phyloP scores from a whole-genome alignment of 345 rosid genomes.

The Populus tremula region DNA sequence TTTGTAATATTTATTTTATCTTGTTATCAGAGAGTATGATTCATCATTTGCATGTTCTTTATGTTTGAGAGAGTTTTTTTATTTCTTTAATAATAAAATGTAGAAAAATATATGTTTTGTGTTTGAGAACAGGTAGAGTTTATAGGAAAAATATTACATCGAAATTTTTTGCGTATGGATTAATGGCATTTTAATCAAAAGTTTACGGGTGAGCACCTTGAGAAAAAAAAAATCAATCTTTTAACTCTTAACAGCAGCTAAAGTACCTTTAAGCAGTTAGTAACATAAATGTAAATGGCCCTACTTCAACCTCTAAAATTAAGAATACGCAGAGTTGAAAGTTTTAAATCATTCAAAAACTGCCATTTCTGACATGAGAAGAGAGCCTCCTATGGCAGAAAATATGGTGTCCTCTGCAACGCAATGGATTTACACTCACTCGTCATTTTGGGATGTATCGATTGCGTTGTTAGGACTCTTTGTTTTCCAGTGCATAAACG shows the following conservation, averaged over 20 bases:
- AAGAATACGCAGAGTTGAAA: neutral
- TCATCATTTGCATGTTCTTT: too few species aligned
- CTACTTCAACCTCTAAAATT: neutral
- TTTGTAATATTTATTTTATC: too few species aligned
- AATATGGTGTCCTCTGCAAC: conserved; percentile 11
- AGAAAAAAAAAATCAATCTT: neutral
- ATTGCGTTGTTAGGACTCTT: conserved; percentile 48
- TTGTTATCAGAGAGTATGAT: too few species aligned
- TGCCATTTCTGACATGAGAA: neutral
- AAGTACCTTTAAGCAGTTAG: neutral
- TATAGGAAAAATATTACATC: too few species aligned
- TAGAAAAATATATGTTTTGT: too few species aligned
- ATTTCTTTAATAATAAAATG: too few species aligned
- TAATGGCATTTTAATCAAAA: neutral
- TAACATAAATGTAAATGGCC: too few species aligned
- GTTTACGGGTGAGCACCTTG: neutral
- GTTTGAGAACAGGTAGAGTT: too few species aligned
- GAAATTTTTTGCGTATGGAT: too few species aligned
- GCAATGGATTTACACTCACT: conserved; percentile 22
- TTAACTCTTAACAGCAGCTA: neutral
- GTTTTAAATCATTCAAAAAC: neutral
- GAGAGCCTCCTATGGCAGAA: conserved; percentile 1
- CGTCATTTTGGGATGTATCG: conserved; percentile 41
- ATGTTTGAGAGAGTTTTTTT: too few species aligned
- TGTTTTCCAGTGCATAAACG: conserved; percentile 43